A percentile compares a stretch with the other conserved stretches of the same genome.
These are phyloP conservation scores for Musa troglodytarum DNA, from an alignment of 176 grass and related monocot species.

Conservation along the genomic window DNA sequence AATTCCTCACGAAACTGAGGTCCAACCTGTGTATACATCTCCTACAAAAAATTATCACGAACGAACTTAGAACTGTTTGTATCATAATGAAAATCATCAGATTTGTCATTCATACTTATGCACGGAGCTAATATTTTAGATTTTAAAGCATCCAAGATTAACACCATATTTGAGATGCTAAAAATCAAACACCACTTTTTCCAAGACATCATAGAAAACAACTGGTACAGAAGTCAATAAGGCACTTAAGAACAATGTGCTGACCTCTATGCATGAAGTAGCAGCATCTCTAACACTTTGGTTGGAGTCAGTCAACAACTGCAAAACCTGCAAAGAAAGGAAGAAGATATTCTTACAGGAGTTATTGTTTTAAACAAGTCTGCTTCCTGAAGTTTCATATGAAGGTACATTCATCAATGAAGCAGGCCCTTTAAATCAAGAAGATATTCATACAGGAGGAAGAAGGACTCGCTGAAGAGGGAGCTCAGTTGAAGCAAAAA, in stretches of 20 bases:
- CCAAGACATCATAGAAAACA: not conserved
- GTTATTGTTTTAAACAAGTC: not conserved
- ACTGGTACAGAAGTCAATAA: not conserved
- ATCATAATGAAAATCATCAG: not conserved
- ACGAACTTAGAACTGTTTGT: not conserved
- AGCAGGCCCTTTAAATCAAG: conserved; percentile 2
- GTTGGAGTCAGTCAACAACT: conserved; percentile 85
- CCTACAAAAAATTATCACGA: conserved; percentile 32
- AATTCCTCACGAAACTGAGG: conserved; percentile 93
- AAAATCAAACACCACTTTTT: not conserved
- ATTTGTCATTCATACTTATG: not conserved
- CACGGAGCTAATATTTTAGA: not conserved
- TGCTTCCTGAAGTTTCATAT: not conserved
- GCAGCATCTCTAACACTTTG: conserved; percentile 90
- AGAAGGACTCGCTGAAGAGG: conserved; percentile 70
- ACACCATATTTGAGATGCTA: not conserved
- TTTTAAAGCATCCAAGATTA: not conserved
- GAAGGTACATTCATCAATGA: not conserved
- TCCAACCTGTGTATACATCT: conserved; percentile 81
- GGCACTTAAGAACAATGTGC: not conserved
- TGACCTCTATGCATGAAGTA: conserved; percentile 81
- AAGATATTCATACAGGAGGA: conserved; percentile 50
- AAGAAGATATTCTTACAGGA: not conserved
- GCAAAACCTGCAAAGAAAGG: conserved; percentile 35
- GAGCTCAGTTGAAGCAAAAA: conserved; percentile 88